These are phyloP conservation scores for Candida tallmaniae DNA, from an alignment of 805 yeast species.

Conservation along the genomic window DNA sequence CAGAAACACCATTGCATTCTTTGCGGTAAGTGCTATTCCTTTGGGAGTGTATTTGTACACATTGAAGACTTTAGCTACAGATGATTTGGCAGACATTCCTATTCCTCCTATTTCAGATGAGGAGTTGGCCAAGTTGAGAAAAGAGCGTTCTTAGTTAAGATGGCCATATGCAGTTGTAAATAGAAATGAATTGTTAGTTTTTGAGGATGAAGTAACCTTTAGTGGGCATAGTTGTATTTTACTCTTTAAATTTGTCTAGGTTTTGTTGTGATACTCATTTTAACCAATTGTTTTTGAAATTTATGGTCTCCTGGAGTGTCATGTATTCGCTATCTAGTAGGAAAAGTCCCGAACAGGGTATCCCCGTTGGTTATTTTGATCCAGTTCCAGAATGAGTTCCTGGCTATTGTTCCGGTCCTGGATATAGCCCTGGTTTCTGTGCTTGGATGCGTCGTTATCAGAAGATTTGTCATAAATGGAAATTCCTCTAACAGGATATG, in stretches of 20 bases:
- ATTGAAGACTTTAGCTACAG: slow-evolving; percentile 60
- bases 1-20: slow-evolving; percentile 64
- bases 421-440: background rate
- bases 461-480: slow-evolving; percentile 16
- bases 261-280: too few relatives aligned
- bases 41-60: slow-evolving; percentile 64
- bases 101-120: slow-evolving; percentile 86
- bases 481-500: slow-evolving; percentile 30
- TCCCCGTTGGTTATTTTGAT: slow-evolving; percentile 7
- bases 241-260: too few relatives aligned
- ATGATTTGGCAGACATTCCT: slow-evolving; percentile 88
- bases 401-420: background rate
- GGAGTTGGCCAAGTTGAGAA: slow-evolving; percentile 66
- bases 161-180: slow-evolving; percentile 8
- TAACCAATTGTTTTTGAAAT: too few relatives aligned
- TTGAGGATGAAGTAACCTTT: too few relatives aligned
- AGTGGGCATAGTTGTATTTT: background rate
- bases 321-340: background rate
- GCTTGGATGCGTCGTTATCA: background rate
- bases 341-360: slow-evolving; percentile 7
- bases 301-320: background rate
- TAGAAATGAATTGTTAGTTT: too few relatives aligned
- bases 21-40: slow-evolving; percentile 57
- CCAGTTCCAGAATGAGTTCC: too few relatives aligned
- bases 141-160: slow-evolving; percentile 61